Evolutionary conservation across 2,329 filamentous ascomycete genomes (phyloP), one percentile per base, ranked within the genome.

Genomic region (Plenodomus tracheiphilus): DNA sequence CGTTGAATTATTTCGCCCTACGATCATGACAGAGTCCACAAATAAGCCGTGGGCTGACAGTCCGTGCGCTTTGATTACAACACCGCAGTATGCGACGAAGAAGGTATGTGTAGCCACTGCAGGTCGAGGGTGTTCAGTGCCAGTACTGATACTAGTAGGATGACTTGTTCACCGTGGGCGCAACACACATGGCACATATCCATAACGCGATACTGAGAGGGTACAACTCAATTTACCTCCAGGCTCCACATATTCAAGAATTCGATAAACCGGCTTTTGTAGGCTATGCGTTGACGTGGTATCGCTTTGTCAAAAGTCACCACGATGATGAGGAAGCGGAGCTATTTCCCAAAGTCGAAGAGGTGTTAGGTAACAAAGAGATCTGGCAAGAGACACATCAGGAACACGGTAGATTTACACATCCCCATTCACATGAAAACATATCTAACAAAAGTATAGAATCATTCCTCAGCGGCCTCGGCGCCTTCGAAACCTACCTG

Each of bases 131-230:
- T n/a, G n/a, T n/a, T n/a, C n/a, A n/a, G n/a, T n/a, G n/a, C 22
- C 5, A 22, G 38, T 44, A 16, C 39, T 43, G 11, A 49, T 10
- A 7, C 46, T 20, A 11, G 1, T 36, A 69, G 63, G 58, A 58
- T 11, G 67, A 71, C 39, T 64, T 66, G 6, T 71, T 67, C 49
- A 71, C 68, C 5, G 56, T 51, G 6, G 68, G 68, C n/a, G 66
- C 69, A 25, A 64, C 66, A 15, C 66, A 72, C 39, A 71, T 73
- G 72, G 64, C 70, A 7, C 61, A 71, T 32, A 62, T 75, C 10
- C 74, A 76, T 57, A 76, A 76, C 37, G 59, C 70, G 0, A 69
- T 75, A 34, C 54, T 76, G 6, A 62, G 73, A 30, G 71, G 70
- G 32, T 74, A 71, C 56, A 76, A 75, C 55, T 68, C 67, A 15